Percentiles rank a stretch among this genome's conserved stretches.
These are phyloP conservation scores for Trichosporon asahii DNA, from an alignment of 1,284 basidiomycete species.

Conservation along the genomic window DNA sequence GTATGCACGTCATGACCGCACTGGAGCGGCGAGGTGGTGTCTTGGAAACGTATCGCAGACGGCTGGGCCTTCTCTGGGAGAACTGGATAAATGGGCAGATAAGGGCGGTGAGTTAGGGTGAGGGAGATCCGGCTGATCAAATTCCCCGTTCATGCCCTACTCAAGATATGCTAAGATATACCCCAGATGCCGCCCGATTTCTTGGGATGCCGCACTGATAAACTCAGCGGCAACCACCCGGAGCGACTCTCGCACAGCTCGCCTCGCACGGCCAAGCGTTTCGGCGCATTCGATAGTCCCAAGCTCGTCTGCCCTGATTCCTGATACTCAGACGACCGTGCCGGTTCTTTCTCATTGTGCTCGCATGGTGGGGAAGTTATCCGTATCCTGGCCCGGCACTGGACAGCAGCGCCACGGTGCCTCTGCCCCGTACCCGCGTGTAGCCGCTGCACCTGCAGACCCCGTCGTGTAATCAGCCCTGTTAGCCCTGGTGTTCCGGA, in stretches of 20 bases:
- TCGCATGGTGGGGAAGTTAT: background rate
- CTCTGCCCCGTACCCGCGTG: background rate
- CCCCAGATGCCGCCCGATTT: background rate
- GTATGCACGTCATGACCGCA: background rate
- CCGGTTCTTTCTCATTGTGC: background rate
- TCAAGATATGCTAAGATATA: background rate
- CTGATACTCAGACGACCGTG: background rate
- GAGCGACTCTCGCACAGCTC: background rate
- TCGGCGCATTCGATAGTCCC: background rate
- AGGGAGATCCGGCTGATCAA: constrained; percentile 1
- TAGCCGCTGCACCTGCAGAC: background rate
- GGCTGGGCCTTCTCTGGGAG: background rate
- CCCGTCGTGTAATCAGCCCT: background rate
- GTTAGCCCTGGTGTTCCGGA: background rate
- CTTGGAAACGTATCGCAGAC: constrained; percentile 3
- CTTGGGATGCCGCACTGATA: background rate
- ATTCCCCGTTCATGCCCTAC: constrained; percentile 5
- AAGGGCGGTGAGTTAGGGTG: background rate
- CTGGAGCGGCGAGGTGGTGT: background rate
- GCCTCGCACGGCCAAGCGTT: background rate
- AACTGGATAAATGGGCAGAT: constrained; percentile 1
- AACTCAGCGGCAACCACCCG: background rate
- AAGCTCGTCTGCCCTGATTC: background rate
- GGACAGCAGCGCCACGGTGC: background rate
- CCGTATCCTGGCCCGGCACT: background rate